Base-by-base conservation (phyloP, 345 rosid species). In the Acer yangbiense region DNA sequence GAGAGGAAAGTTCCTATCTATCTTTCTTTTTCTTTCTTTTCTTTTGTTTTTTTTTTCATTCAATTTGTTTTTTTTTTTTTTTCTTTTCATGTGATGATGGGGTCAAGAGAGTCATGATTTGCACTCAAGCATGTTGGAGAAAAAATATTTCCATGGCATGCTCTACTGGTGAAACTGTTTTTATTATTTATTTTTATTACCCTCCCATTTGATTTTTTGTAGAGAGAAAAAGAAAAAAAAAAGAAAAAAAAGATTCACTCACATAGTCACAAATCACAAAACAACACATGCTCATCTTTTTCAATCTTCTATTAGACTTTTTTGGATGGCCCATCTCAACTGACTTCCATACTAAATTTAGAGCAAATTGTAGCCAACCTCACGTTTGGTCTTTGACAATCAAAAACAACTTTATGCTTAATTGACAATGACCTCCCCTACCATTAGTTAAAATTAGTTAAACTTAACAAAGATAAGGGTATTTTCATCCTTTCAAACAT, bases 91-190 rank as follows among this genome's bases (percentile, higher is more conserved):
- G 80, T 79, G 82, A 80, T 78, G 79, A 80, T 81, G 84, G 83
- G 84, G 85, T 84, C 82, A 86, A 73, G 73, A 64, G 70, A 68
- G 63, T 73, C 55, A 86, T 86, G 85, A 83, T 86, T 71, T 77
- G 76, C 87, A 83, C 86, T 86, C 44, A 73, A 86, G 83, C 74
- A 80, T 77, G 83, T 55, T 71, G 74, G 79, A 72, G 79, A 77
- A 64, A 67, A 74, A 67, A 74, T 50, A 54, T 76, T 68, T 71
- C 57, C 79, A 66, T 52, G 79, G 75, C 82, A 69, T 79, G 75
- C 73, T 57, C 20, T 5, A 41, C 9, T 7, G 23, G 13, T 57
- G 6, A 20, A 57, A 41, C 58, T 9, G 1, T 35, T 35, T 35
- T 35, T 35, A 35, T 35, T 35, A 18, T 65, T 27, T 54, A 21